Evolutionary conservation across 345 rosid genomes (phyloP).

Genomic region (Hibiscus syriacus): DNA sequence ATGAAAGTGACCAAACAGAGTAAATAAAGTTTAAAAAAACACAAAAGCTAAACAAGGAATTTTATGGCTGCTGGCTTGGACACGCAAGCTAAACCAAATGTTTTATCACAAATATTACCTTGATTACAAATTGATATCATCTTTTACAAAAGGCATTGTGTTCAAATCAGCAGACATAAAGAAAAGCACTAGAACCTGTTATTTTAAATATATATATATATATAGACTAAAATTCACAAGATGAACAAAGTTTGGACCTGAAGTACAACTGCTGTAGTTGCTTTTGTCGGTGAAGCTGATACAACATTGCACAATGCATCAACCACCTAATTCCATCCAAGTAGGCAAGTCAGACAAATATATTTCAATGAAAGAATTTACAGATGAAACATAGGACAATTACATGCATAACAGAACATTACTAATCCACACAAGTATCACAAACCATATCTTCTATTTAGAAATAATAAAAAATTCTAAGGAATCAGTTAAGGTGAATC

Average conservation of each 20-base stretch:
- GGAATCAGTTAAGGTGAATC: too few species aligned
- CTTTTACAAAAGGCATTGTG: constrained; percentile 4
- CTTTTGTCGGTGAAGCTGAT: constrained; percentile 79
- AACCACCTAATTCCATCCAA: constrained; percentile 51
- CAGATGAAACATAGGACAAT: not conserved
- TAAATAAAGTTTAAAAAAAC: not conserved
- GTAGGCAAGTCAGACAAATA: constrained; percentile 14
- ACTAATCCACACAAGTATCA: too few species aligned
- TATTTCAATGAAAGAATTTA: not conserved
- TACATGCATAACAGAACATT: too few species aligned
- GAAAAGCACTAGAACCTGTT: not conserved
- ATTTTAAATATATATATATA: too few species aligned
- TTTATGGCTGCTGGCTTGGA: constrained; percentile 4
- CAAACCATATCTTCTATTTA: too few species aligned
- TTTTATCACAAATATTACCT: not conserved
- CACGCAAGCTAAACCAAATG: not conserved
- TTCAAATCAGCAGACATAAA: constrained; percentile 10
- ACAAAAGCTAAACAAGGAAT: constrained; percentile 1
- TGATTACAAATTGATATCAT: constrained; percentile 1
- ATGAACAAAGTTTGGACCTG: constrained; percentile 60
- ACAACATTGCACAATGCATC: constrained; percentile 95
- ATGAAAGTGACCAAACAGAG: constrained; percentile 24
- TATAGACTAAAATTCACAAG: constrained; percentile 7
- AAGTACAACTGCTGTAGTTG: constrained; percentile 88
- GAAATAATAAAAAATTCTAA: too few species aligned